Evolutionary conservation across 305 asterid genomes (phyloP).

Genomic region (Plantago rigida): DNA sequence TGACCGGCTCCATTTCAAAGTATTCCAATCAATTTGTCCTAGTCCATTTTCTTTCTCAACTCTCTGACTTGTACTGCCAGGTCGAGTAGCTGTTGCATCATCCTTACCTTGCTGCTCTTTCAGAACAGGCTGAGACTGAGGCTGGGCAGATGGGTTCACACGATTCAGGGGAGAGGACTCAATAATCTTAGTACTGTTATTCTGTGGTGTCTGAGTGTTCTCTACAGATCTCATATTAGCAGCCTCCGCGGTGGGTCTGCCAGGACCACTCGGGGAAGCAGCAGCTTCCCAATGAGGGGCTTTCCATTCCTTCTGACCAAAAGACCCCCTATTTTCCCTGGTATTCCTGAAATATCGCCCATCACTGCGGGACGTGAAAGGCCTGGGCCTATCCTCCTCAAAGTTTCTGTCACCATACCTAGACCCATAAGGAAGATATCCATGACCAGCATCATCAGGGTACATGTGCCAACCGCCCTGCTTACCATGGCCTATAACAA

Average conservation of each 20-base stretch:
- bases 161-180: constrained; percentile 36
- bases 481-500: constrained; percentile 88
- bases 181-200: constrained; percentile 24
- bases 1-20: constrained; percentile 72
- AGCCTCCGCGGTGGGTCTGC: constrained; percentile 40
- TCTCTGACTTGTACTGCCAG: constrained; percentile 36
- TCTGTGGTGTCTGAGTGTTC: constrained; percentile 32
- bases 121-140: constrained; percentile 31
- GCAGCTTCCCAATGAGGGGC: constrained; percentile 45
- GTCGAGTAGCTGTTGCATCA: constrained; percentile 29
- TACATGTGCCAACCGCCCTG: constrained; percentile 80
- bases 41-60: constrained; percentile 49
- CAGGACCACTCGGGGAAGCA: constrained; percentile 40
- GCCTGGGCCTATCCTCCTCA: constrained; percentile 59
- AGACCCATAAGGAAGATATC: constrained; percentile 53
- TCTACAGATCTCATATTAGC: constrained; percentile 53
- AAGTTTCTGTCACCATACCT: constrained; percentile 57
- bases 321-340: constrained; percentile 60
- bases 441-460: constrained; percentile 62
- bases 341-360: constrained; percentile 56
- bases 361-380: constrained; percentile 46
- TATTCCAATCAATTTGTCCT: constrained; percentile 67
- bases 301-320: constrained; percentile 55
- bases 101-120: constrained; percentile 50
- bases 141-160: constrained; percentile 25